Percentiles rank a stretch among this genome's conserved stretches.
phyloP scores from a whole-genome alignment of 2,329 filamentous ascomycete genomes.

The Didymella exigua region DNA sequence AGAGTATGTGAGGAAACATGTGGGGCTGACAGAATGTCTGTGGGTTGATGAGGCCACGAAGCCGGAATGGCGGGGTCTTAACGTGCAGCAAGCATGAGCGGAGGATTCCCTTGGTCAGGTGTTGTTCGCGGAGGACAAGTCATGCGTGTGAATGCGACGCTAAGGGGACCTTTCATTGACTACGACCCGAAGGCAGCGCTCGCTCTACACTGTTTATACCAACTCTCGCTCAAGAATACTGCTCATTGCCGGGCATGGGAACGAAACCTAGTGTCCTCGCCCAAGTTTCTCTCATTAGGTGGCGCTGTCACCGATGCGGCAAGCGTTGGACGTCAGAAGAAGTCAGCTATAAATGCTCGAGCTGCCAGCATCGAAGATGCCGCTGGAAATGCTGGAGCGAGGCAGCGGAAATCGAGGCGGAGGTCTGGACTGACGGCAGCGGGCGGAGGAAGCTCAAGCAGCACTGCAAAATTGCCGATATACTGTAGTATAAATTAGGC shows the following conservation, averaged over 20 bases:
- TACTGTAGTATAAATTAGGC: background rate
- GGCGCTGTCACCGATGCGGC: constrained; percentile 4
- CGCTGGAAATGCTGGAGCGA: constrained; percentile 1
- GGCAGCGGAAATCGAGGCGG: background rate
- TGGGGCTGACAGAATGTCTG: constrained; percentile 58
- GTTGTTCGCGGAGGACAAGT: background rate
- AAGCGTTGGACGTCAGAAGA: constrained; percentile 2
- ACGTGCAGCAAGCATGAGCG: constrained; percentile 25
- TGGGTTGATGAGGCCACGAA: constrained; percentile 61
- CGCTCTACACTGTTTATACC: background rate
- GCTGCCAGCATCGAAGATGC: background rate
- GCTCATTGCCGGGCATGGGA: background rate
- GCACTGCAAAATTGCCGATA: background rate
- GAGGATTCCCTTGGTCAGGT: background rate
- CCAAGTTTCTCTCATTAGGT: background rate
- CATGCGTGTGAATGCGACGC: background rate
- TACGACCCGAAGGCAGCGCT: background rate
- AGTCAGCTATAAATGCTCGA: background rate
- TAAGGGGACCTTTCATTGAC: too few relatives aligned
- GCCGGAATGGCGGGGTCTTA: constrained; percentile 54
- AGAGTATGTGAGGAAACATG: constrained; percentile 60
- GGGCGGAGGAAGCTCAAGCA: background rate
- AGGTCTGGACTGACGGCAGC: background rate
- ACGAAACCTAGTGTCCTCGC: background rate
- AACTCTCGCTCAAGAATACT: background rate